A percentile compares a stretch with the other conserved stretches of the same genome.
Evolutionary conservation across 495 filamentous ascomycete genomes (phyloP).

Genomic region (Lindgomyces ingoldianus): DNA sequence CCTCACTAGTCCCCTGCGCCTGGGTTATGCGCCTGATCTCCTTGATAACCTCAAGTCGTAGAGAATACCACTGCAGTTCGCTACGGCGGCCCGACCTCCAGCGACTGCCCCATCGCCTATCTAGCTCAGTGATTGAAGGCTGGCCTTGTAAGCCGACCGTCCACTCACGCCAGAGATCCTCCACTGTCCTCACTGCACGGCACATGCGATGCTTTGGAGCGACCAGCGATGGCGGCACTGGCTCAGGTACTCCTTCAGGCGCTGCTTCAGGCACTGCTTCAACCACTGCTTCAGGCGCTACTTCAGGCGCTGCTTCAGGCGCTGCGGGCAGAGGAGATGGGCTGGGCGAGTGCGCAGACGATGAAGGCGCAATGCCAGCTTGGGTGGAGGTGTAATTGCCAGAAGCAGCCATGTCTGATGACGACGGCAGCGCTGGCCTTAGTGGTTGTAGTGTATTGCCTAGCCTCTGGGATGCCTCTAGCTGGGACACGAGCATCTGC

Average conservation of each 20-base stretch:
- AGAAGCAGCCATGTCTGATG: not conserved
- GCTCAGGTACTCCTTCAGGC: not conserved
- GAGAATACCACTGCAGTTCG: constrained; percentile 21
- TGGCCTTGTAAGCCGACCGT: not conserved
- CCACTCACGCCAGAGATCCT: constrained; percentile 1
- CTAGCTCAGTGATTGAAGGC: constrained; percentile 8
- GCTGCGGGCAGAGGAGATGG: constrained; percentile 1
- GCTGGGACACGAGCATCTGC: constrained; percentile 6
- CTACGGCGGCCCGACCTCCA: constrained; percentile 14
- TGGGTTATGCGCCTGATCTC: constrained; percentile 18
- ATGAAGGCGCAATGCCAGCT: not conserved
- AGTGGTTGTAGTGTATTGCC: not conserved
- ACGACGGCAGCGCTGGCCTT: not conserved
- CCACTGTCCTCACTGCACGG: constrained; percentile 3
- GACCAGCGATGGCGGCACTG: too few relatives aligned
- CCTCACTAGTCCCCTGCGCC: constrained; percentile 17
- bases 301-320: not conserved
- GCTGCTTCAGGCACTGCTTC: not conserved
- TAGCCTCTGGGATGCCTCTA: constrained; percentile 4
- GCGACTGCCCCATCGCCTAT: constrained; percentile 11
- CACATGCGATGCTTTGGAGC: constrained; percentile 10
- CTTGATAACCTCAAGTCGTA: constrained; percentile 9
- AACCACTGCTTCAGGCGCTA: not conserved
- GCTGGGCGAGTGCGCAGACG: not conserved
- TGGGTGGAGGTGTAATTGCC: constrained; percentile 8